These are phyloP conservation scores for Populus deltoides DNA, from an alignment of 345 rosid genomes.

Conservation along the genomic window DNA sequence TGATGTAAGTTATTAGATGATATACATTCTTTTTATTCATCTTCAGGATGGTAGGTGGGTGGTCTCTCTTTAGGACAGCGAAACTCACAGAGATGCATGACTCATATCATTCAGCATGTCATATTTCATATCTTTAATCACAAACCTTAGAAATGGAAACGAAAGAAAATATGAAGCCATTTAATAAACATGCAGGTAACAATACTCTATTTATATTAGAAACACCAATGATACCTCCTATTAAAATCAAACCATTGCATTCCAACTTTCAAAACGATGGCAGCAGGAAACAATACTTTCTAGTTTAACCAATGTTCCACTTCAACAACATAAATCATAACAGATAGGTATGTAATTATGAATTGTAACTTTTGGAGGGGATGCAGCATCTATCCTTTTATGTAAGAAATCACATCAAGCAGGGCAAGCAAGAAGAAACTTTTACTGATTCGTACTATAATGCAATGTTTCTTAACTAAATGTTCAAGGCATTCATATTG, in stretches of 20 bases:
- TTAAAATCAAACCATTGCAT: not conserved
- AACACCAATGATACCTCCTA: not conserved
- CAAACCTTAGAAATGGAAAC: not conserved
- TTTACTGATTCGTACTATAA: too few relatives aligned
- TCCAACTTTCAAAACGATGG: not conserved
- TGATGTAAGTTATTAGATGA: not conserved
- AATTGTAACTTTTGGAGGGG: not conserved
- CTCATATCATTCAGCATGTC: not conserved
- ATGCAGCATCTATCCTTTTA: too few relatives aligned
- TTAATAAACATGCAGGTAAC: not conserved
- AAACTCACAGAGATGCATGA: not conserved
- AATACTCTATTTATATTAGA: too few relatives aligned
- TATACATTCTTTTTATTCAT: too few relatives aligned
- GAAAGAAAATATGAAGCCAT: too few relatives aligned
- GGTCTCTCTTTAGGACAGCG: not conserved
- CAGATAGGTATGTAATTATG: not conserved
- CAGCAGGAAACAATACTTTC: not conserved
- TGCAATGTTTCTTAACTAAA: not conserved
- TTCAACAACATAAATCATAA: not conserved
- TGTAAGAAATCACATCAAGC: too few relatives aligned
- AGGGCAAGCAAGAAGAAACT: too few relatives aligned
- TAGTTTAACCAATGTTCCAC: not conserved
- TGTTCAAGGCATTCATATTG: not conserved
- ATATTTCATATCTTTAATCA: not conserved
- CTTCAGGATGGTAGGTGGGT: not conserved